Evolutionary conservation across 495 filamentous ascomycete species (phyloP).

Genomic region (Podospora pseudocomata): DNA sequence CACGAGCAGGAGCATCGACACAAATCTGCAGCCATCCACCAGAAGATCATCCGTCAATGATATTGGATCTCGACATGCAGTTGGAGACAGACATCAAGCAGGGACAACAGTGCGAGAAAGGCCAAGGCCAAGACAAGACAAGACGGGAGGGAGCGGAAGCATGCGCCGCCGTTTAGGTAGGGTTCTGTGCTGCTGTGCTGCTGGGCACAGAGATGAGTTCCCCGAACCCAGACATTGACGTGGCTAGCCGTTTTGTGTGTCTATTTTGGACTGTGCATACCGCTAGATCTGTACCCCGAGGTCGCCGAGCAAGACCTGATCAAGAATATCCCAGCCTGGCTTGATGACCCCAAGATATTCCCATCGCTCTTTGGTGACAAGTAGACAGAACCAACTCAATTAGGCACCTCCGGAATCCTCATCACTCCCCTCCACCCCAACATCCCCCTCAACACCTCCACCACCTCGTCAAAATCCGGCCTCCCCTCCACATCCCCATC

Average conservation of each 20-base stretch:
- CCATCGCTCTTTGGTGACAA: too few species aligned
- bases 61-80: background rate
- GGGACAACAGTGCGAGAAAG: background rate
- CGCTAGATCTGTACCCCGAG: background rate
- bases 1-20: too few species aligned
- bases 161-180: background rate
- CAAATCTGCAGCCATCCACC: too few species aligned
- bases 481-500: conserved; percentile 13
- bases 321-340: background rate
- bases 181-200: too few species aligned
- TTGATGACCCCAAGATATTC: background rate
- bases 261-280: background rate
- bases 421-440: conserved; percentile 35
- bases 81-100: background rate
- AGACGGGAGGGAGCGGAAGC: background rate
- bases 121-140: background rate
- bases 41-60: too few species aligned
- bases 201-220: background rate
- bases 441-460: conserved; percentile 29
- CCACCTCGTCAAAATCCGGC: conserved; percentile 28
- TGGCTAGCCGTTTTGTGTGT: background rate
- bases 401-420: conserved; percentile 25
- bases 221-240: background rate
- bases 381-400: background rate
- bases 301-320: background rate